Percentiles rank a stretch among this genome's conserved stretches.
Evolutionary conservation across 768 basidiomycete species (phyloP).

Genomic region (Lentinus tigrinus): DNA sequence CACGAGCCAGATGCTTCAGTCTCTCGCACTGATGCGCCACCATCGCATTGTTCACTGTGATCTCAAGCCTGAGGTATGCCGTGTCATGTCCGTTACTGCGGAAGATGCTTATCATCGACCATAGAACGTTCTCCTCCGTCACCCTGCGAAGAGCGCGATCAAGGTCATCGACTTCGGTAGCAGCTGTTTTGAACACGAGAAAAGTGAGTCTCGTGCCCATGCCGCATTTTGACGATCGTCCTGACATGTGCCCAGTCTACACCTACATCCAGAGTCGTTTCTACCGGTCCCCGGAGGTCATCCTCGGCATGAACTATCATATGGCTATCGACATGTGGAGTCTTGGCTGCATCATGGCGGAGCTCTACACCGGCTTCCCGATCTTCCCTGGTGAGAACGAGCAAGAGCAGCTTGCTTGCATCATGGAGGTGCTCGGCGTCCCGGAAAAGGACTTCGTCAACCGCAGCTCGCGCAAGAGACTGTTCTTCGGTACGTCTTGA

Average conservation of each 20-base stretch:
- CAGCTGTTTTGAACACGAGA: constrained; percentile 97
- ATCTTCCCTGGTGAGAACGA: constrained; percentile 99
- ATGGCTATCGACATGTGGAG: constrained; percentile 99
- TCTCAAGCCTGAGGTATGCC: constrained; percentile 90
- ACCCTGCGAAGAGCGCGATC: constrained; percentile 94
- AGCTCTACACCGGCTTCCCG: constrained; percentile 95
- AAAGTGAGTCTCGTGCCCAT: constrained; percentile 58
- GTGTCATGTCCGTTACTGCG: not conserved
- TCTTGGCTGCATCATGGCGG: constrained; percentile 95
- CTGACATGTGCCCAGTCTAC: constrained; percentile 62
- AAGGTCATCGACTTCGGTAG: constrained; percentile 99
- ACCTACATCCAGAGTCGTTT: constrained; percentile 99
- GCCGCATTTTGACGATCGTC: not conserved
- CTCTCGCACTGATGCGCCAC: constrained; percentile 89
- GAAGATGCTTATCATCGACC: not conserved
- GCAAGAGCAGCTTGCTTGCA: constrained; percentile 96
- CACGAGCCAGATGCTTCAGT: constrained; percentile 92
- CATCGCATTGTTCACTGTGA: constrained; percentile 99
- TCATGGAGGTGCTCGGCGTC: constrained; percentile 97
- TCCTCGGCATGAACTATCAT: constrained; percentile 98
- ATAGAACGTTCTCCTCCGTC: constrained; percentile 91
- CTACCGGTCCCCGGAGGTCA: constrained; percentile 99
- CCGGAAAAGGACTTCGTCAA: constrained; percentile 96
- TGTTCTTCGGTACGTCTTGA: constrained; percentile 83
- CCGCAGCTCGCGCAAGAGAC: constrained; percentile 86